These are phyloP conservation scores for California macrophylla DNA, from an alignment of 441 rosid genomes.

Conservation along the genomic window DNA sequence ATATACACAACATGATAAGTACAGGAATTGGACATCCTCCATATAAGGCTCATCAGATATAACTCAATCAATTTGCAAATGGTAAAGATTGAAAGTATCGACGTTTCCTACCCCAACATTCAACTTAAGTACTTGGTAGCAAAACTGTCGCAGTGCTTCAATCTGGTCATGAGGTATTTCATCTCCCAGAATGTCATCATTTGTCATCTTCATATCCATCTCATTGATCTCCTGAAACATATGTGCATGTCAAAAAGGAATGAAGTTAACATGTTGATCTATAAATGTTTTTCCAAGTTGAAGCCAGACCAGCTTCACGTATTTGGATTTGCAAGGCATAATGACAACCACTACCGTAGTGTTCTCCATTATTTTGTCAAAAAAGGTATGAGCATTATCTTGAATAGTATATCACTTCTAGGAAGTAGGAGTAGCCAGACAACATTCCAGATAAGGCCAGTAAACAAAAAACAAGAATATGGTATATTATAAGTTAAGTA, in stretches of 20 bases:
- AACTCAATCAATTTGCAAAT: background rate
- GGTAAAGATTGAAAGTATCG: constrained; percentile 11
- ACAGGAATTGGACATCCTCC: background rate
- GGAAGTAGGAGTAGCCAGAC: background rate
- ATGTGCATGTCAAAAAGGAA: background rate
- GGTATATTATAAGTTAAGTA: background rate
- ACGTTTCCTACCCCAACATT: constrained; percentile 50
- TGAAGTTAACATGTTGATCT: background rate
- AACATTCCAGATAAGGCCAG: background rate
- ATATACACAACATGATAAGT: background rate
- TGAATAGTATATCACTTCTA: background rate
- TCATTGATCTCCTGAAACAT: constrained; percentile 53
- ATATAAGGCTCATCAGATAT: background rate
- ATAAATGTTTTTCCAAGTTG: background rate
- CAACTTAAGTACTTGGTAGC: constrained; percentile 66
- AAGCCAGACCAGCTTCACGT: constrained; percentile 6
- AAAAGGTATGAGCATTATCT: background rate
- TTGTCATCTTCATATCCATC: constrained; percentile 55
- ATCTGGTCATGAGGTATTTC: constrained; percentile 80
- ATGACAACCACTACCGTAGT: background rate
- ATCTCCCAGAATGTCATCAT: constrained; percentile 96
- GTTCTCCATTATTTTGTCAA: constrained; percentile 2
- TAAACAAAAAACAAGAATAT: background rate
- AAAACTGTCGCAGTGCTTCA: constrained; percentile 47
- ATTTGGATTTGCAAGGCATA: background rate